Evolutionary conservation across 2,329 filamentous ascomycete genomes (phyloP).

Genomic region (Paracoccidioides brasiliensis): DNA sequence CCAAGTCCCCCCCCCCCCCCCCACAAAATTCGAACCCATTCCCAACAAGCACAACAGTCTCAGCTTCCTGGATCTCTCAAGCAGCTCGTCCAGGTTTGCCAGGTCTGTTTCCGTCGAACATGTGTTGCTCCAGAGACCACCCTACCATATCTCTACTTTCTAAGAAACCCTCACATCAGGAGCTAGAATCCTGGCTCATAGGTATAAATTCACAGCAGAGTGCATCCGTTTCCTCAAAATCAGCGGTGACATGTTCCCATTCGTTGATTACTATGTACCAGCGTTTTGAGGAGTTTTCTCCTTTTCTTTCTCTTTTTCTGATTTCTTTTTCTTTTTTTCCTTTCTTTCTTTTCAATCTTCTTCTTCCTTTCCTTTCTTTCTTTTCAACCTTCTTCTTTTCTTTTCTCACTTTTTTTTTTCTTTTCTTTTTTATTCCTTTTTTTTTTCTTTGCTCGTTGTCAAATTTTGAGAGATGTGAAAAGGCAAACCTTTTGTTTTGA

Average conservation of each 20-base stretch:
- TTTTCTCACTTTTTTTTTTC: not conserved
- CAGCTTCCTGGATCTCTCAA: not conserved
- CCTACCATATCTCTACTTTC: not conserved
- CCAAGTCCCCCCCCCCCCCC: too few relatives aligned
- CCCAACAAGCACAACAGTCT: not conserved
- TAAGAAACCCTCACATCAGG: not conserved
- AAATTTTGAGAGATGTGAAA: too few relatives aligned
- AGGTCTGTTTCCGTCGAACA: not conserved
- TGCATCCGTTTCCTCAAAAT: not conserved
- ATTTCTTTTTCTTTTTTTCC: too few relatives aligned
- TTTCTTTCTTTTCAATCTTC: too few relatives aligned
- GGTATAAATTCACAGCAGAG: not conserved
- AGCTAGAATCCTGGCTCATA: conserved; percentile 5
- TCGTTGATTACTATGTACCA: not conserved
- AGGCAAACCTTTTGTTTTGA: too few relatives aligned
- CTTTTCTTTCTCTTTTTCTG: too few relatives aligned
- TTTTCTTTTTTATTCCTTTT: not conserved
- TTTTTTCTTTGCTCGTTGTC: not conserved
- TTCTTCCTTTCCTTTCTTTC: not conserved
- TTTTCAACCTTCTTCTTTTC: not conserved
- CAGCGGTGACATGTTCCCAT: not conserved
- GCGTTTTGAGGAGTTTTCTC: too few relatives aligned
- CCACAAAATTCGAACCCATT: too few relatives aligned
- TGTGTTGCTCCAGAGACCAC: not conserved
- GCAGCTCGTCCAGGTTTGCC: not conserved